These are phyloP conservation scores for Cyclotella atomus DNA, from an alignment of 108 stramenopile genomes.

Conservation along the genomic window DNA sequence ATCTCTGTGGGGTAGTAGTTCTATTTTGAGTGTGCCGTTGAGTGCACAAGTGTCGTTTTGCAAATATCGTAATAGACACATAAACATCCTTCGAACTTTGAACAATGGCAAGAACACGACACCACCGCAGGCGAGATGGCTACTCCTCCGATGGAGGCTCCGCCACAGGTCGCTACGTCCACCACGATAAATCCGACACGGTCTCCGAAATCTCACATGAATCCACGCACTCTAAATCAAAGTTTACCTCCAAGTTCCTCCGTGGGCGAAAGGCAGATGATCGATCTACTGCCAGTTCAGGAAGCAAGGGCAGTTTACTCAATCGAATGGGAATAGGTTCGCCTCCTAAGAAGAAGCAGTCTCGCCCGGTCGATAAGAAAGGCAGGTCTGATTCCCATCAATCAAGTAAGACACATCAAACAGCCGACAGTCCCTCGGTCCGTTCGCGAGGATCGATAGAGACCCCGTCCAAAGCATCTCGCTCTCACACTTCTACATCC, in stretches of 20 bases:
- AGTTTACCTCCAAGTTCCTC: not conserved
- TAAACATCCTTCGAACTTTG: no score
- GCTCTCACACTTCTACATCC: not conserved
- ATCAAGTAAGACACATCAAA: not conserved
- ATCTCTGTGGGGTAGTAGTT: no score
- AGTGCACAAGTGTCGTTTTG: no score
- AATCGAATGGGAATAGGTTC: not conserved
- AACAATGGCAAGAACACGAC: no score
- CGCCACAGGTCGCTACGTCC: constrained; percentile 5
- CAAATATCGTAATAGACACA: no score
- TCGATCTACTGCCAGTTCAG: not conserved
- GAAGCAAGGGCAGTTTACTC: not conserved
- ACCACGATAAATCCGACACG: constrained; percentile 19
- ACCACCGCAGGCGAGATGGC: not conserved
- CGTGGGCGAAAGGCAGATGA: constrained; percentile 12
- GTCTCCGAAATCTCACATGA: constrained; percentile 45
- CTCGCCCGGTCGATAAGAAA: no score
- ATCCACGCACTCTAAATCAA: constrained; percentile 9
- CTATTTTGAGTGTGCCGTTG: no score
- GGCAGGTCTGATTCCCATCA: not conserved
- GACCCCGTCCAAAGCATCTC: no score
- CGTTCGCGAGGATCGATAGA: no score
- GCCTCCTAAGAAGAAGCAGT: not conserved
- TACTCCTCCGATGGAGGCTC: constrained; percentile 3
- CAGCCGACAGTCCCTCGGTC: not conserved